phyloP scores from a whole-genome alignment of 495 filamentous ascomycete genomes.

The Neohortaea acidophila region DNA sequence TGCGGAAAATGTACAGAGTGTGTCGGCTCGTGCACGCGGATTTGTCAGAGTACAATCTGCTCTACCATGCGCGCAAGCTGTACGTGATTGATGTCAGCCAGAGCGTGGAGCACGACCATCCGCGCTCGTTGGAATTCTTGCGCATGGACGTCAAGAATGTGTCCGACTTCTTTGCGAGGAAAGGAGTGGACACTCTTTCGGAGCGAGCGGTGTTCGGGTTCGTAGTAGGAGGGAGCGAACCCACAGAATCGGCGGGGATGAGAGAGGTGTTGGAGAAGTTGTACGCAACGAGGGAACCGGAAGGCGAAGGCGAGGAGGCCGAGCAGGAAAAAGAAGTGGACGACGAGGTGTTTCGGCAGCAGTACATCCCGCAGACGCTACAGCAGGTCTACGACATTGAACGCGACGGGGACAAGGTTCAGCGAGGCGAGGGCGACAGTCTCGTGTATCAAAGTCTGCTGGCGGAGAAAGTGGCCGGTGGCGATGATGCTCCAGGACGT shows the following conservation, averaged over 20 bases:
- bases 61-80: constrained; percentile 59
- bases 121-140: constrained; percentile 76
- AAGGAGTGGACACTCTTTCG: constrained; percentile 61
- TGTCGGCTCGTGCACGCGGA: constrained; percentile 90
- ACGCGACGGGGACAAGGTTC: constrained; percentile 65
- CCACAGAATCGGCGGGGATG: constrained; percentile 33
- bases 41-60: constrained; percentile 90
- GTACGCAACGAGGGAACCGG: constrained; percentile 31
- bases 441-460: constrained; percentile 72
- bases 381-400: constrained; percentile 94
- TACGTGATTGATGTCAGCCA: constrained; percentile 97
- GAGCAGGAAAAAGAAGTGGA: constrained; percentile 37
- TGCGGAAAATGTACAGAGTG: constrained; percentile 80
- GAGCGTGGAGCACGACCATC: constrained; percentile 91
- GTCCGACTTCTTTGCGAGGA: constrained; percentile 72
- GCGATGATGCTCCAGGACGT: constrained; percentile 20
- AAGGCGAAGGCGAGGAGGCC: constrained; percentile 28
- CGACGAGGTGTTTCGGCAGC: constrained; percentile 81
- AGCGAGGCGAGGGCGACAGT: constrained; percentile 50
- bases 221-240: constrained; percentile 45
- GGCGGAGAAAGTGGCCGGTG: constrained; percentile 43
- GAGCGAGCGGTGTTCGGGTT: constrained; percentile 69
- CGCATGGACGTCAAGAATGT: constrained; percentile 97
- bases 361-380: constrained; percentile 86
- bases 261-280: constrained; percentile 35